Base-by-base conservation (phyloP, 179 eudicot species). In the Vitellaria paradoxa region DNA sequence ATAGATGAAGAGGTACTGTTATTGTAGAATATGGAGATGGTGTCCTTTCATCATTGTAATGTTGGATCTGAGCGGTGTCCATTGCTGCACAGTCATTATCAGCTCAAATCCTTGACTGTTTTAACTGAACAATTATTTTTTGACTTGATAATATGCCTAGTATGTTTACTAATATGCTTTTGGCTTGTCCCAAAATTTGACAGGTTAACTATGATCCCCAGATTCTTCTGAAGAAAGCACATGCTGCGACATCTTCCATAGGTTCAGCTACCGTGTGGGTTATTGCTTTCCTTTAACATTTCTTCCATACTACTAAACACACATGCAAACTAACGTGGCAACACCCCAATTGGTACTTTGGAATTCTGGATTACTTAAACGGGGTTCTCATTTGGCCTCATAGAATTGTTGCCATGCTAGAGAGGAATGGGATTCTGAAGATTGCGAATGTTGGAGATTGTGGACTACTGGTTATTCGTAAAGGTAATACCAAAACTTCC, bases 241-340 rank as follows among this genome's bases (percentile, higher is more conserved):
- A 95, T 84, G 91, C 90, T 66, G 88, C 96, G 18, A 91, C 97
- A 73, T 80, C 91, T 78, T 91, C 94, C 49, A 82, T 20, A 78
- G 99, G 99, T 73, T 95, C 99, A 74, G 98, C 99, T 60, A 93
- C 99, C 47, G 89, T 91, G 99, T 95, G 90, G 76, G 97, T 91
- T 86, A 76, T 79, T 73, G 12, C 45, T 57, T 65, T 20, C 23
- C 60, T 24, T 13, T 14, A 42, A 6, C 37, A 52, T 15, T 49
- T 7, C 50, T 18, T 17, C 60, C 42, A 26, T 12, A 24, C 47
- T 37, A 26, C 47, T 23, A n/a, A 15, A 9, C 9, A 13, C 37
- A 73, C 76, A 18, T 20, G 13, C 26, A 18, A 59, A 72, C 46
- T 3, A 50, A 55, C 59, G 64, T 66, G 24, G 66, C 13, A 26